A percentile compares a stretch with the other conserved stretches of the same genome.
Evolutionary conservation across 495 filamentous ascomycete species (phyloP).

Genomic region (Lophium mytilinum): DNA sequence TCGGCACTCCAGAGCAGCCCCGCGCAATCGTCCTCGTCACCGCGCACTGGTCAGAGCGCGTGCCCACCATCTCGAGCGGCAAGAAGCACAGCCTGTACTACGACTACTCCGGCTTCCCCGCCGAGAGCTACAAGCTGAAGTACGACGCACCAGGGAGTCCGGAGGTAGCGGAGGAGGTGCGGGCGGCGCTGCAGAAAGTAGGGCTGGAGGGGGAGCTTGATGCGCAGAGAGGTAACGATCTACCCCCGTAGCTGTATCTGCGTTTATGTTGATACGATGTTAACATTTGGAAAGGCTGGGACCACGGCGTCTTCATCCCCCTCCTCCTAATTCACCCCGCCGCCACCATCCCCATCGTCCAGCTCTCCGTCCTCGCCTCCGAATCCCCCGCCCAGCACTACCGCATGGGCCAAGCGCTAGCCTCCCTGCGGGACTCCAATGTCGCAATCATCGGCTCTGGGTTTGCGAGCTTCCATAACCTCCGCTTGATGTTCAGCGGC

Average conservation of each 20-base stretch:
- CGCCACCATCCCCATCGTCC: slow-evolving; percentile 31
- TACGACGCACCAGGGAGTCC: slow-evolving; percentile 37
- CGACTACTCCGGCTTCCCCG: slow-evolving; percentile 39
- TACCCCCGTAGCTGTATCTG: neutral
- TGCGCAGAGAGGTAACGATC: slow-evolving; percentile 17
- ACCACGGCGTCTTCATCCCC: slow-evolving; percentile 38
- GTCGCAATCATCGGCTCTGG: slow-evolving; percentile 32
- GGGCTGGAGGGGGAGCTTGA: slow-evolving; percentile 28
- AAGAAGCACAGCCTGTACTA: slow-evolving; percentile 34
- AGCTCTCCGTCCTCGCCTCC: slow-evolving; percentile 29
- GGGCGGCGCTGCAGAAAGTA: slow-evolving; percentile 22
- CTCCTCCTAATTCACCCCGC: slow-evolving; percentile 29
- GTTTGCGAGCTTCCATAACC: slow-evolving; percentile 31
- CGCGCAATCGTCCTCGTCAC: slow-evolving; percentile 37
- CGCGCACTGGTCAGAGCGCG: slow-evolving; percentile 35
- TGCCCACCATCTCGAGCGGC: slow-evolving; percentile 31
- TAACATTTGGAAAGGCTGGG: slow-evolving; percentile 25
- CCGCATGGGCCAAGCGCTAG: slow-evolving; percentile 27
- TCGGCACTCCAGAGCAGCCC: slow-evolving; percentile 32
- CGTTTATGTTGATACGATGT: neutral
- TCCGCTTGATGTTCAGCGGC: slow-evolving; percentile 27
- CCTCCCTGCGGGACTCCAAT: slow-evolving; percentile 22
- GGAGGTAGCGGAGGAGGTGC: slow-evolving; percentile 33
- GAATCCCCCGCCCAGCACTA: slow-evolving; percentile 26
- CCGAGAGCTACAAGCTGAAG: slow-evolving; percentile 34